Base-by-base conservation (phyloP, 108 stramenopile genomes). In the Fragilaria crotonensis region DNA sequence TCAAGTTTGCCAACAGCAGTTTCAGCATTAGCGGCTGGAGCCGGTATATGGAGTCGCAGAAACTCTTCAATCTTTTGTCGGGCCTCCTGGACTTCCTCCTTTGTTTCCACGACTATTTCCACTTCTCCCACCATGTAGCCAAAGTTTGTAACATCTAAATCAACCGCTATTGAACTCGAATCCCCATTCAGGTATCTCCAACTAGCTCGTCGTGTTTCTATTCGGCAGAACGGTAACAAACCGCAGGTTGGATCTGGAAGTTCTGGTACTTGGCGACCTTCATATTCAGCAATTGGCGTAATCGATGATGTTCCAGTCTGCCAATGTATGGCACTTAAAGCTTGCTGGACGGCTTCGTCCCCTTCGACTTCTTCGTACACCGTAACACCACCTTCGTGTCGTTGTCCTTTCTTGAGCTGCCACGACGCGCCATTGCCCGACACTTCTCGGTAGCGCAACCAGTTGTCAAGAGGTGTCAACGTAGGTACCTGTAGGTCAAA, bases 291-390 rank as follows among this genome's bases (percentile, higher is more conserved):
- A 5, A 20, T 50, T 9, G 5, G 11, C 19, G 26, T 62, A 47
- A 7, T n/a, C 26, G 27, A 22, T 9, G 2, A 20, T 30, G 9
- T 30, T n/a, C 3, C 14, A 29, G 30, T 17, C 14, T 7, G 14
- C 7, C 14, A 41, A 14, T 7, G 36, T 3, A 71, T 33, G 19
- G 59, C 11, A 0, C 26, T 44, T 17, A 53, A 25, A 22, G 72
- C 71, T 3, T 32, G 50, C 28, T 61, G 1, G 36, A 74, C 21
- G 1, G 76, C 80, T 32, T 57, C 52, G 5, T 60, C 33, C 0
- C 75, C 80, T 49, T 68, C 68, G 18, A 75, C 52, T 66, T 81
- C 80, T 60, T 78, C 71, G 48, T 81, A 81, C 5, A 78, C 71
- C 30, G 75, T 76, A 14, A 44, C 31, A 28, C 33, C 41, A 11